These are phyloP conservation scores for Penicillium sp. DNA, from an alignment of 2,329 filamentous ascomycete species.

Conservation along the genomic window DNA sequence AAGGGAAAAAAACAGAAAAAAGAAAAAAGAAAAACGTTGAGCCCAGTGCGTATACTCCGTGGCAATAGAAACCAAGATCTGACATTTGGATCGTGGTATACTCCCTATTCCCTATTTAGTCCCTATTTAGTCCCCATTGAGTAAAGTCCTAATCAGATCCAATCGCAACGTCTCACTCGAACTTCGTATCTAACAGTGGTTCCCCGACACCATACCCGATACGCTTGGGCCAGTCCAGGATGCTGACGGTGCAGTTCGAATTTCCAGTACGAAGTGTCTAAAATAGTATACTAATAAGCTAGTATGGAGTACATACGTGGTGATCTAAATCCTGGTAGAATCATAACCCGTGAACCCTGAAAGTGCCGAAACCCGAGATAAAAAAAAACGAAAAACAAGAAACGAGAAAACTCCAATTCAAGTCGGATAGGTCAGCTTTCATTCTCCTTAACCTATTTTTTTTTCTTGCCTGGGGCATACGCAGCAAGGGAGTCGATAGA, in stretches of 20 bases:
- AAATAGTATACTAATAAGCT: too few relatives aligned
- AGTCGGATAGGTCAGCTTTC: not conserved
- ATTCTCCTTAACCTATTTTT: not conserved
- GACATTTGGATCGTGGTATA: conserved; percentile 21
- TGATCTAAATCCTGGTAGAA: not conserved
- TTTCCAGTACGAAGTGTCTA: too few relatives aligned
- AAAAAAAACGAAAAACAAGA: not conserved
- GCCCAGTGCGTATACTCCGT: conserved; percentile 4
- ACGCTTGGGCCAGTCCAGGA: not conserved
- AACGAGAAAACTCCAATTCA: not conserved
- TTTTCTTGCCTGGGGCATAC: not conserved
- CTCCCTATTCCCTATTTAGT: not conserved
- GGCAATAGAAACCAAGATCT: conserved; percentile 23
- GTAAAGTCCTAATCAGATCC: conserved; percentile 13
- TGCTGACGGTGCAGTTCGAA: conserved; percentile 3
- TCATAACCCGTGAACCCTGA: not conserved
- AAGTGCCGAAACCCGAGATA: not conserved
- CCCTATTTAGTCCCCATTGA: not conserved
- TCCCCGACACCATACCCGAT: not conserved
- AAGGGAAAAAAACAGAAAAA: not conserved
- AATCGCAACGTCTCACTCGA: conserved; percentile 6
- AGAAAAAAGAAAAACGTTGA: not conserved
- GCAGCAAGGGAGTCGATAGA: conserved; percentile 1
- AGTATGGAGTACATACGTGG: not conserved
- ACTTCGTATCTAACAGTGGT: not conserved